Base-by-base conservation (phyloP, 2,329 filamentous ascomycete genomes). In the Colletotrichum acutatum region DNA sequence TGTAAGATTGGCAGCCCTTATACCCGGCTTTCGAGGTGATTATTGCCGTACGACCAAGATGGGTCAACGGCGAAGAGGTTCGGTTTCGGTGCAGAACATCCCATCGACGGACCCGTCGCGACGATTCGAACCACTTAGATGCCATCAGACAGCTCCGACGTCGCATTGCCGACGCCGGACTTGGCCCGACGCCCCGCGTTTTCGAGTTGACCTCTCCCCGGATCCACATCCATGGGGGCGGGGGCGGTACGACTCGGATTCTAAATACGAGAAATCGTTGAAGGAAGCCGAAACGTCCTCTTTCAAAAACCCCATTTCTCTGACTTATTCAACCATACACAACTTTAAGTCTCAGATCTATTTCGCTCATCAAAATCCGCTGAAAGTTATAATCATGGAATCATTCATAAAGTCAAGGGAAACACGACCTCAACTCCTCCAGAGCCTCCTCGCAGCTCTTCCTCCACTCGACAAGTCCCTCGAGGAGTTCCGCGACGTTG, bases 401-500 rank as follows among this genome's bases (percentile, higher is more conserved):
- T 2, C 24, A 16, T 72, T 37, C 14, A 11, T 70, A 53, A 72
- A 65, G 9, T 65, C 59, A 1, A 59, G 66, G 3, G 70, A 72
- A 14, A 16, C 7, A n/a, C 66, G 70, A 1, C 70, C 66, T 11
- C 30, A 69, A 12, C 46, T 69, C 3, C n/a, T 70, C 2, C 53
- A 72, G 14, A 72, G 14, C 26, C 70, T 72, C 12, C 7, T 72
- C 11, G 70, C 70, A 0, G 66, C 70, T 5, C 70, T 72, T 1
- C 70, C 70, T 7, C 66, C 70, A 0, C 16, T 65, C 2, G 70
- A 72, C 46, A 59, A 60, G 1, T 70, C 66, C 3, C 66, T 72
- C 32, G 66, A 72, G 8, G 70, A 72, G 26, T 72, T 72, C n/a
- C 54, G 56, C 22, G 60, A 70, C 28, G 54, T 61, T 14, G 71